Evolutionary conservation across 176 grass and related monocot genomes (phyloP), one percentile per base, ranked within the genome.

Genomic region (Stipa capillata): DNA sequence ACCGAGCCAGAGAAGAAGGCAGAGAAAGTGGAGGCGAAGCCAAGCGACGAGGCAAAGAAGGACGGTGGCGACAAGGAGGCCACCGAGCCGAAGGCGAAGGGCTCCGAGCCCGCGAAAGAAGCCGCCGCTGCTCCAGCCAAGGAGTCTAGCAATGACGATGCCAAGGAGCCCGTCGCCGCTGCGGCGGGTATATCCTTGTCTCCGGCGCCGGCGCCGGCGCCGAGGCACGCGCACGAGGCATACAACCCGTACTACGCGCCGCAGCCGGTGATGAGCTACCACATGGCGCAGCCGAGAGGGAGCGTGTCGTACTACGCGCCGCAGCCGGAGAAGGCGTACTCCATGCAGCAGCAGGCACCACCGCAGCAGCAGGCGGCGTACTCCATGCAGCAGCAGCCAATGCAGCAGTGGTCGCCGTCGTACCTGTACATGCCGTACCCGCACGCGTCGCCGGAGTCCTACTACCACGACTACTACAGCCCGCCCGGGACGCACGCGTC

Each of bases 221-320:
- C 52, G 29, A 55, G 44, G 28, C 36, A 79, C 37, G 62, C 29
- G 74, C 28, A 72, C 60, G 72, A 65, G 20, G 72, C 69, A 9
- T 65, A 79, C 69, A 40, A 42, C 2, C 65, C 66, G 3, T 79
- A 69, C 88, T 59, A 72, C 79, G 14, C 63, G 12, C 73, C 82
- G 45, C 89, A 89, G 85, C 82, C 87, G 42, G 77, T 90, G 84
- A 15, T 96, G 90, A 92, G 89, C 69, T 96, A 96, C 70, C 50
- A 92, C 84, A 37, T 41, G 74, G 50, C 87, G 39, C 90, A 92
- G 65, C 93, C 87, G 18, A 85, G 47, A 7, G 17, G 73, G 10
- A 92, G 93, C 90, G 53, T 87, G 5, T 88, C 93, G 6, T 81
- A 90, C 87, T 92, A 77, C 82, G 81, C 85, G 18, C 81, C 82